A percentile compares a stretch with the other conserved stretches of the same genome.
Conservation (phyloP, 257 asterid genomes). For the Asclepias syriaca region DNA sequence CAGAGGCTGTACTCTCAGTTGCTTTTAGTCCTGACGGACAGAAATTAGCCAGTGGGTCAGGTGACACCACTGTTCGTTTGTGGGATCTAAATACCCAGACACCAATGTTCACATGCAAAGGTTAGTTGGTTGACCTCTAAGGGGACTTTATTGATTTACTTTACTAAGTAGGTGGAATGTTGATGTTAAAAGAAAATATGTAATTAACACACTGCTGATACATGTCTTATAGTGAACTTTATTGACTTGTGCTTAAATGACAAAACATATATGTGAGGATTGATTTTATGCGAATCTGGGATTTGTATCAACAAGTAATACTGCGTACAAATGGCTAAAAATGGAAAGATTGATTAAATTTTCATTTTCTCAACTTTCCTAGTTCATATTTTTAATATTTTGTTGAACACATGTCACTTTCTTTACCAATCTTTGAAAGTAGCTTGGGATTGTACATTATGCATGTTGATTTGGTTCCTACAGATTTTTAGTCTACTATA, state of each 20-base stretch:
- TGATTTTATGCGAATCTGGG: neutral
- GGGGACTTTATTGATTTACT: neutral
- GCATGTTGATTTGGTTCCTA: neutral
- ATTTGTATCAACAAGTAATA: neutral
- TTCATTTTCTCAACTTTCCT: neutral
- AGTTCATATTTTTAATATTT: neutral
- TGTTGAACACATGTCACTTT: neutral
- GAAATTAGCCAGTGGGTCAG: conserved; percentile 93
- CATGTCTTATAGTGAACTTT: neutral
- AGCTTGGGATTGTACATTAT: neutral
- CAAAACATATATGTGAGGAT: neutral
- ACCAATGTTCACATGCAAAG: conserved; percentile 80
- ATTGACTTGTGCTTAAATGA: neutral
- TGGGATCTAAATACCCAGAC: conserved; percentile 97
- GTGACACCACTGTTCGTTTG: conserved; percentile 90
- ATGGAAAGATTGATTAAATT: neutral
- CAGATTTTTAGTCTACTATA: neutral
- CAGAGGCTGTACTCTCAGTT: conserved; percentile 92
- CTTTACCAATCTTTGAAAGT: neutral
- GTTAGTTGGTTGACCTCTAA: conserved; percentile 31
- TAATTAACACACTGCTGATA: neutral
- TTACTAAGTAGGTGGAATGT: neutral
- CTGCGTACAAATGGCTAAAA: neutral
- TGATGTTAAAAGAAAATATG: neutral
- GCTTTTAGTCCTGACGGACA: conserved; percentile 94